Evolutionary conservation across 106 monocot species (phyloP).

Genomic region (Dendrobium nobile): DNA sequence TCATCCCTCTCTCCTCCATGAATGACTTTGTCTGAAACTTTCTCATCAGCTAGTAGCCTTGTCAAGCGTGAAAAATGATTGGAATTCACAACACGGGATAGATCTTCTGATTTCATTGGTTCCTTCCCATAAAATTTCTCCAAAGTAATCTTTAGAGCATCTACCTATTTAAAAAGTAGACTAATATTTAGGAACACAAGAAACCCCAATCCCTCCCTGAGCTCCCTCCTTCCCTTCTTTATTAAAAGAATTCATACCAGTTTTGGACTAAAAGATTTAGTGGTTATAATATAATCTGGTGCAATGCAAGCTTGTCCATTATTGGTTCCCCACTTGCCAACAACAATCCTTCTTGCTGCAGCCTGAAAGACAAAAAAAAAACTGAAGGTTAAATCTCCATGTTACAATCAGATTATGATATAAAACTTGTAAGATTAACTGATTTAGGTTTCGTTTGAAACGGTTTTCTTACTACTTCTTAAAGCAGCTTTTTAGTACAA

Average conservation of each 20-base stretch:
- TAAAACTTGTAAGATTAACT: too few relatives aligned
- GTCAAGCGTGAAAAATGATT: constrained; percentile 56
- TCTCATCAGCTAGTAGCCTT: constrained; percentile 54
- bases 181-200: too few relatives aligned
- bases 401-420: too few relatives aligned
- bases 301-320: constrained; percentile 69
- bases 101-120: constrained; percentile 42
- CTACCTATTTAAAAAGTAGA: constrained; percentile 23
- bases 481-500: too few relatives aligned
- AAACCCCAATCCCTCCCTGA: too few relatives aligned
- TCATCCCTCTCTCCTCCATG: constrained; percentile 56
- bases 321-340: constrained; percentile 70
- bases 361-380: constrained; percentile 20
- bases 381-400: too few relatives aligned
- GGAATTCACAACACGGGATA: constrained; percentile 57
- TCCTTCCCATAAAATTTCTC: constrained; percentile 53
- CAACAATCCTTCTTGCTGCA: constrained; percentile 41
- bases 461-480: too few relatives aligned
- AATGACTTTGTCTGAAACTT: constrained; percentile 44
- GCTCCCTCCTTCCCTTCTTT: too few relatives aligned
- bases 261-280: constrained; percentile 51
- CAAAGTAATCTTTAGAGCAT: constrained; percentile 30
- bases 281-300: constrained; percentile 61
- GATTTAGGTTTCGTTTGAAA: too few relatives aligned
- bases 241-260: constrained; percentile 25